Evolutionary conservation across 2,329 filamentous ascomycete species (phyloP).

Genomic region (Monilinia vaccinii-corymbosi): DNA sequence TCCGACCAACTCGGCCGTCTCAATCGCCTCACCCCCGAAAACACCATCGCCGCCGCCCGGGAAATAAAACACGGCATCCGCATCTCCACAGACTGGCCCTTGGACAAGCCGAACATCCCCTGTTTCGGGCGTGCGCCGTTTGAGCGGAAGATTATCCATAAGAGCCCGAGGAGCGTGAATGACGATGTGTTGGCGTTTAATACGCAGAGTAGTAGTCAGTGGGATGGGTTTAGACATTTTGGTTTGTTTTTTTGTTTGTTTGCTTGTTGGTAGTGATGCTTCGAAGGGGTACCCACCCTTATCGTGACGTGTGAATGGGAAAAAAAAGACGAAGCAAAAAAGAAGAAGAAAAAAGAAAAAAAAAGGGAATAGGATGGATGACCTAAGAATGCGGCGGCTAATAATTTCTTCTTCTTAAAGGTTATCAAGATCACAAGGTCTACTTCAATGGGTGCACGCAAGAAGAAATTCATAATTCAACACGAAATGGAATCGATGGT

Average conservation of each 20-base stretch:
- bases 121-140: slow-evolving; percentile 41
- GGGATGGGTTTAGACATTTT: slow-evolving; percentile 37
- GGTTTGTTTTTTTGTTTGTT: slow-evolving; percentile 21
- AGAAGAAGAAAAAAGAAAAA: too few species aligned
- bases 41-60: slow-evolving; percentile 24
- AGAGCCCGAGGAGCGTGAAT: slow-evolving; percentile 44
- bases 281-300: too few species aligned
- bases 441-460: slow-evolving; percentile 30
- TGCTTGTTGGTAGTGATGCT: too few species aligned
- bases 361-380: too few species aligned
- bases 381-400: too few species aligned
- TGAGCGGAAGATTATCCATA: slow-evolving; percentile 43
- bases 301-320: not conserved
- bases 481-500: slow-evolving; percentile 24
- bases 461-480: slow-evolving; percentile 18
- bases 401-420: not conserved
- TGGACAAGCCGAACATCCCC: not conserved
- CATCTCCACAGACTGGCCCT: slow-evolving; percentile 1
- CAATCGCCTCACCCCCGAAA: slow-evolving; percentile 36
- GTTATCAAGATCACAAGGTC: slow-evolving; percentile 28
- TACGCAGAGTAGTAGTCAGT: slow-evolving; percentile 38
- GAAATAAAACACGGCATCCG: slow-evolving; percentile 9
- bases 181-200: slow-evolving; percentile 54
- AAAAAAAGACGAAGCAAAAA: too few species aligned
- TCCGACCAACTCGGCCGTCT: slow-evolving; percentile 36